Evolutionary conservation across 1,139 yeast species (phyloP).

Genomic region (Sugiyamaella neomexicana): DNA sequence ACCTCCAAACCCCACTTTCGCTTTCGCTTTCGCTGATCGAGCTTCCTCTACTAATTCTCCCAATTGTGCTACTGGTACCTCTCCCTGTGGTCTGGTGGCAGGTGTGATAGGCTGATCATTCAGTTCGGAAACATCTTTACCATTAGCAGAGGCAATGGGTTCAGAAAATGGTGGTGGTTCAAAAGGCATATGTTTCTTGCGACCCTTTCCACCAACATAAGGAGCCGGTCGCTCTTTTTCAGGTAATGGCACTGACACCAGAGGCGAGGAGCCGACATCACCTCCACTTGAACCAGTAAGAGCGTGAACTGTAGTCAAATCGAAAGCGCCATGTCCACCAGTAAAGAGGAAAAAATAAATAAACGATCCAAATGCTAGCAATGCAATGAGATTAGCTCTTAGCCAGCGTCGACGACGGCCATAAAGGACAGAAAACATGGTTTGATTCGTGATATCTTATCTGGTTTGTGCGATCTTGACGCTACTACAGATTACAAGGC

Average conservation of each 20-base stretch:
- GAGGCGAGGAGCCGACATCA: neutral
- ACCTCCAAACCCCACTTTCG: neutral
- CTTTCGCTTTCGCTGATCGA: neutral
- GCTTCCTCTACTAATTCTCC: neutral
- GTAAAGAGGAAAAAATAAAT: conserved; percentile 6
- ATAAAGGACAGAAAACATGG: conserved; percentile 14
- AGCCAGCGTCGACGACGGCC: conserved; percentile 16
- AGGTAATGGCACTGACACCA: neutral
- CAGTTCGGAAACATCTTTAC: neutral
- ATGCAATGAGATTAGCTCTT: conserved; percentile 15
- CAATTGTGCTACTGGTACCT: neutral
- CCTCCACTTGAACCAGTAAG: neutral
- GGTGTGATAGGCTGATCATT: no score
- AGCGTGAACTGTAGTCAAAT: conserved; percentile 5
- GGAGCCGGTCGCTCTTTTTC: conserved; percentile 3
- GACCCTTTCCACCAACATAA: conserved; percentile 1
- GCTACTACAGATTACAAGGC: no score
- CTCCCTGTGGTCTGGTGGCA: neutral
- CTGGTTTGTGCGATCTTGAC: no score
- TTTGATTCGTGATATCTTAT: neutral
- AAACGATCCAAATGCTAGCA: conserved; percentile 5
- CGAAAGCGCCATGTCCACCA: neutral
- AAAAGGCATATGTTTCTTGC: neutral
- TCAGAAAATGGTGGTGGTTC: neutral
- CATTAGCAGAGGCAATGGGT: conserved; percentile 3